Percentiles rank a stretch among this genome's conserved stretches.
phyloP scores from a whole-genome alignment of 139 green algal species.

The Coelastrella sp. region DNA sequence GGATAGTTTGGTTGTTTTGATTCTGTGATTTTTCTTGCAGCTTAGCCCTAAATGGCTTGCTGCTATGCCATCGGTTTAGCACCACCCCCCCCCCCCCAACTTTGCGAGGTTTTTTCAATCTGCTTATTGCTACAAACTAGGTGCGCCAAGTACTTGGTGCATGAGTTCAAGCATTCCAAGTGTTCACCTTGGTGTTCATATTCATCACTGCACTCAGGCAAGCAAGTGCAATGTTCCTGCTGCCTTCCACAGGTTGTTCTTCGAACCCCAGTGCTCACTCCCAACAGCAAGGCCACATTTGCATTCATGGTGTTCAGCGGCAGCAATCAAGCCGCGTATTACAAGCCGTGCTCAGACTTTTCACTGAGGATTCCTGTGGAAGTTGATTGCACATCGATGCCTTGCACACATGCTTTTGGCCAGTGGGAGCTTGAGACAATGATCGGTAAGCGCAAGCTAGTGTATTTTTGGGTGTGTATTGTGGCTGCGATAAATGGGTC shows the following conservation, averaged over 20 bases:
- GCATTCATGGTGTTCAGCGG: conserved; percentile 31
- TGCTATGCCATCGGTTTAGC: no score
- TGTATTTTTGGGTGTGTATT: background rate
- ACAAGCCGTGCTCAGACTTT: conserved; percentile 26
- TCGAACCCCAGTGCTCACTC: background rate
- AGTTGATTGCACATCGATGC: background rate
- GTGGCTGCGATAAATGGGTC: background rate
- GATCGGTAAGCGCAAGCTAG: background rate
- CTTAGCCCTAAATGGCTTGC: no score
- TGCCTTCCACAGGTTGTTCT: background rate
- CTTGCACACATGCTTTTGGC: background rate
- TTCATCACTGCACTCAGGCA: no score
- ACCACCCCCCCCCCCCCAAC: no score
- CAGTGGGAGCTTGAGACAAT: conserved; percentile 29
- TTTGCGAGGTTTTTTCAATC: no score
- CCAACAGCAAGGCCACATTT: background rate
- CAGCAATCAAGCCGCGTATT: background rate
- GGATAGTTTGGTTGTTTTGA: no score
- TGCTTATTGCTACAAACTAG: no score
- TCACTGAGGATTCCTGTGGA: conserved; percentile 5
- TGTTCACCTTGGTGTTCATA: no score
- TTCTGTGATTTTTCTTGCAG: no score
- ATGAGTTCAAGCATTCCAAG: no score
- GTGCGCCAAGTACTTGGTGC: no score
- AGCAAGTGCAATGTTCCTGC: no score